phyloP scores from a whole-genome alignment of 2,329 filamentous ascomycete genomes.

The Alternaria burnsii region DNA sequence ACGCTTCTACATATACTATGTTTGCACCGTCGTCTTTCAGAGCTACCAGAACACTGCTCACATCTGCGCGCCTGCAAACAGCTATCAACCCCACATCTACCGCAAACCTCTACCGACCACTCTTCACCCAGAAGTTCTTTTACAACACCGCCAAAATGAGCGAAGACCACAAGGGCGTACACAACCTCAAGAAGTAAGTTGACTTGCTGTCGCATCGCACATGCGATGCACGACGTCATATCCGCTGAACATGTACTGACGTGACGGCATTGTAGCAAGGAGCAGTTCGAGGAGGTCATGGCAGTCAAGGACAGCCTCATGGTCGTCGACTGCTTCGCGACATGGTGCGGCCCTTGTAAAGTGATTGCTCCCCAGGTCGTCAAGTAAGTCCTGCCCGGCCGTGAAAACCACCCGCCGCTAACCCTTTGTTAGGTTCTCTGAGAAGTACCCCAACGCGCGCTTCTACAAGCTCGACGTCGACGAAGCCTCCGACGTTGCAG shows the following conservation, averaged over 20 bases:
- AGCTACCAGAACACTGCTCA: constrained; percentile 54
- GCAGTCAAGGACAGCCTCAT: constrained; percentile 66
- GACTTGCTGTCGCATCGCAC: constrained; percentile 8
- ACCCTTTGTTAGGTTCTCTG: constrained; percentile 61
- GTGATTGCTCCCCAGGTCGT: constrained; percentile 79
- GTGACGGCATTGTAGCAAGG: constrained; percentile 57
- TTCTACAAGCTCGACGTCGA: constrained; percentile 96
- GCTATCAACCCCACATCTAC: constrained; percentile 39
- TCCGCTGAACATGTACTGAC: constrained; percentile 16
- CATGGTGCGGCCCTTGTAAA: constrained; percentile 96
- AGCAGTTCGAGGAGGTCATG: constrained; percentile 66
- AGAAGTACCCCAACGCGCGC: constrained; percentile 67
- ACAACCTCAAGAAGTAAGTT: constrained; percentile 59
- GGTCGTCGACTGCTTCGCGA: constrained; percentile 86
- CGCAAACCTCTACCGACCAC: constrained; percentile 44
- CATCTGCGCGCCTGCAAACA: constrained; percentile 50
- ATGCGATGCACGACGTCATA: constrained; percentile 23
- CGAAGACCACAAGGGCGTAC: constrained; percentile 55
- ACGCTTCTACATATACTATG: constrained; percentile 49
- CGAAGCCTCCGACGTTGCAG: constrained; percentile 75
- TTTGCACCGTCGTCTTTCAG: constrained; percentile 48
- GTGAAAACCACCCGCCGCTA: constrained; percentile 3
- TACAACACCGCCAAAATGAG: constrained; percentile 54
- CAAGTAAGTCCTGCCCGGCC: constrained; percentile 59
- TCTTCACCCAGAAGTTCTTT: constrained; percentile 51